These are phyloP conservation scores for Paraconiothyrium sp. DNA, from an alignment of 2,329 filamentous ascomycete species.

Conservation along the genomic window DNA sequence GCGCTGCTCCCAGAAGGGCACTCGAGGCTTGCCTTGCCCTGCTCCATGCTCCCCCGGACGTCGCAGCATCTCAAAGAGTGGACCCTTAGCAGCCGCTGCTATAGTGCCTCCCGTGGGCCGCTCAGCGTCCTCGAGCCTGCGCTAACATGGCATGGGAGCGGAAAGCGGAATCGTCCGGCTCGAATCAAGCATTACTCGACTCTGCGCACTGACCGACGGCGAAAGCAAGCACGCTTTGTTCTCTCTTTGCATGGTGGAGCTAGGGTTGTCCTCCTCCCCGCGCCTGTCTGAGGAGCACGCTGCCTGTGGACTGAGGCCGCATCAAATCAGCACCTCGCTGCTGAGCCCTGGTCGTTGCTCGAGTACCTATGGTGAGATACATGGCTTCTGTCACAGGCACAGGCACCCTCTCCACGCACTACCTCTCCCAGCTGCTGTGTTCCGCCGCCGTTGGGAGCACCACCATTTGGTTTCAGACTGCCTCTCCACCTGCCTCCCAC, in stretches of 20 bases:
- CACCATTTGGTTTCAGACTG: conserved; percentile 46
- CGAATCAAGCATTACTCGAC: conserved; percentile 24
- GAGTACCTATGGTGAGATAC: conserved; percentile 31
- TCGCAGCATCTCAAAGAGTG: conserved; percentile 4
- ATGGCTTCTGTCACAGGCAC: conserved; percentile 41
- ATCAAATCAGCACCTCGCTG: conserved; percentile 31
- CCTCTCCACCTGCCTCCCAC: conserved; percentile 39
- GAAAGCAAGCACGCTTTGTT: conserved; percentile 38
- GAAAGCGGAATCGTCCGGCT: conserved; percentile 46
- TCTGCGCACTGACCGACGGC: conserved; percentile 32
- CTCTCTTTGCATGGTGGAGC: conserved; percentile 32
- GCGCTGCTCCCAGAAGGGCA: conserved; percentile 26
- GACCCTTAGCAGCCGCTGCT: conserved; percentile 11
- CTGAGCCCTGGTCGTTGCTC: conserved; percentile 7
- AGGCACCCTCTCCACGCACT: conserved; percentile 39
- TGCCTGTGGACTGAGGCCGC: conserved; percentile 40
- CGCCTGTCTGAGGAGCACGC: conserved; percentile 42
- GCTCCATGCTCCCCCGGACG: conserved; percentile 12
- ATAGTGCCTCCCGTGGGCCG: conserved; percentile 4
- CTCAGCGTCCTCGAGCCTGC: conserved; percentile 9
- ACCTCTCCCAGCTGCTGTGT: conserved; percentile 45
- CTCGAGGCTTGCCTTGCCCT: conserved; percentile 21
- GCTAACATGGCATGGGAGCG: conserved; percentile 36
- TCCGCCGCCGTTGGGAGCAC: conserved; percentile 36
- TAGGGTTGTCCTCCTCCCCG: conserved; percentile 26